Conservation (phyloP, 2,329 filamentous ascomycete species). For the Tricladium varicosporioides region DNA sequence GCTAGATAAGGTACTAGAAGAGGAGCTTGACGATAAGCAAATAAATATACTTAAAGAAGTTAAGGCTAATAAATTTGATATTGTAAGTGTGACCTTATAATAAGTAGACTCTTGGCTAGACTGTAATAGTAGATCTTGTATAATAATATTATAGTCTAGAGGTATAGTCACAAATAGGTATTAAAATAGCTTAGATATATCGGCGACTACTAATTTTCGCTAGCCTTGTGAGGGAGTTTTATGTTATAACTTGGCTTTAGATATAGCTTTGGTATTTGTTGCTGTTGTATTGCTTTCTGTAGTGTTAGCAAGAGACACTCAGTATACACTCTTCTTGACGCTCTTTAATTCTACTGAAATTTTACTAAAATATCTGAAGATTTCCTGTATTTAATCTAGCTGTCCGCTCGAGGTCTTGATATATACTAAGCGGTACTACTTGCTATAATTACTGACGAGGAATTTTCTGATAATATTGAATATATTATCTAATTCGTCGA, state of each 20-base stretch:
- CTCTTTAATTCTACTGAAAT: constrained; percentile 8
- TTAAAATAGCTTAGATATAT: not conserved
- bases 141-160: not conserved
- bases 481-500: not conserved
- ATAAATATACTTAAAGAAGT: too few relatives aligned
- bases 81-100: not conserved
- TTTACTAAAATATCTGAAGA: constrained; percentile 1
- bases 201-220: not conserved
- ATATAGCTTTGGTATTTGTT: constrained; percentile 2
- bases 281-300: too few relatives aligned
- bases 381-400: constrained; percentile 1
- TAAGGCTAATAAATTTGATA: too few relatives aligned
- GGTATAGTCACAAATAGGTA: not conserved
- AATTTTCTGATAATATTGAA: constrained; percentile 4
- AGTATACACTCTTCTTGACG: constrained; percentile 3
- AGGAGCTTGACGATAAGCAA: too few relatives aligned
- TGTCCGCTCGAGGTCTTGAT: not conserved
- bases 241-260: not conserved
- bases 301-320: too few relatives aligned
- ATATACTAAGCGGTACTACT: not conserved
- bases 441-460: constrained; percentile 1
- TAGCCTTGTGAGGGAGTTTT: not conserved
- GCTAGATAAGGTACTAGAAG: too few relatives aligned
- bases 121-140: not conserved
- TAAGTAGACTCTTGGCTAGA: not conserved